Evolutionary conservation across 2,329 filamentous ascomycete species (phyloP).

Genomic region (Penicillium sp.): DNA sequence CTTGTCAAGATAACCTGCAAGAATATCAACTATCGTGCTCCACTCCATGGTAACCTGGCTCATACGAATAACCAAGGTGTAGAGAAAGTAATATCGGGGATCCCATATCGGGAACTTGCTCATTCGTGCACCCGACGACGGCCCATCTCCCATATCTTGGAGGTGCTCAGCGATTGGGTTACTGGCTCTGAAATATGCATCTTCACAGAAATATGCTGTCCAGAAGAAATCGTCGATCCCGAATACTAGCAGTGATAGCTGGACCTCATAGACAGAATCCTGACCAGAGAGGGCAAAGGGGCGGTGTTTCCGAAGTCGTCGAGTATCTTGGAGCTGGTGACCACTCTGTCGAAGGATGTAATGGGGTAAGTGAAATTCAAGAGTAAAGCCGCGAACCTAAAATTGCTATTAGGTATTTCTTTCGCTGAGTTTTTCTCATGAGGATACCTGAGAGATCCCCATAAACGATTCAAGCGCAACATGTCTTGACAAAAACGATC

Average conservation of each 20-base stretch:
- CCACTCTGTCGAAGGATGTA: background rate
- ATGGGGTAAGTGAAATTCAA: too few species aligned
- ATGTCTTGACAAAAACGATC: slow-evolving; percentile 11
- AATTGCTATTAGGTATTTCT: too few species aligned
- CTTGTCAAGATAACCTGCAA: background rate
- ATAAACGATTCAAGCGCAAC: background rate
- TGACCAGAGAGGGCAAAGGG: background rate
- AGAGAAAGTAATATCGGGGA: slow-evolving; percentile 14
- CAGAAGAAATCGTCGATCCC: slow-evolving; percentile 15
- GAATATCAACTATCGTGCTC: slow-evolving; percentile 2
- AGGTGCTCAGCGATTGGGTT: background rate
- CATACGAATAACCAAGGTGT: slow-evolving; percentile 4
- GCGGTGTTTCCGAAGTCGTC: slow-evolving; percentile 6
- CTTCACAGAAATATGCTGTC: slow-evolving; percentile 11
- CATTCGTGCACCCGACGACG: too few species aligned
- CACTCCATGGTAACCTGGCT: slow-evolving; percentile 11
- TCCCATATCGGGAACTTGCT: slow-evolving; percentile 9
- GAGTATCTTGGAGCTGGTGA: background rate
- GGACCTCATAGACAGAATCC: slow-evolving; percentile 11
- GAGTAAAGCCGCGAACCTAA: too few species aligned
- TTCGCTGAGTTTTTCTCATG: too few species aligned
- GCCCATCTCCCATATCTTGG: too few species aligned
- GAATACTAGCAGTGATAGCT: slow-evolving; percentile 10
- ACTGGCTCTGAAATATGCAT: background rate
- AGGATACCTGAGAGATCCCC: too few species aligned